Base-by-base conservation (phyloP, 352 stramenopile species). In the Globisporangium iwayamae region DNA sequence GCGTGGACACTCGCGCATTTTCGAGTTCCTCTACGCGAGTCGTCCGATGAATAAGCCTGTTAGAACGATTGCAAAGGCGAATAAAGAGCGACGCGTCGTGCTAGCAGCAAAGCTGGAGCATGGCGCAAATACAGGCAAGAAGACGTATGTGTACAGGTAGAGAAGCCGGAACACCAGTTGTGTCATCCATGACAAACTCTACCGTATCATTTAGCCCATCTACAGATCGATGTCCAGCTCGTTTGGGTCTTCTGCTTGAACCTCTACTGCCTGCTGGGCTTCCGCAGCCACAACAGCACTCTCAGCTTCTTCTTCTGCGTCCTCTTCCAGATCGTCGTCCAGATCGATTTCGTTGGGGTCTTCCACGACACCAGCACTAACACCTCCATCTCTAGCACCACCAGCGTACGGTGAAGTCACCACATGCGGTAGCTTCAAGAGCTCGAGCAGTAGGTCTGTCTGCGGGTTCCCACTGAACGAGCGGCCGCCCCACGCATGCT, bases 391-490 rank as follows among this genome's bases (percentile, higher is more conserved):
- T 16, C 14, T 18, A 4, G 38, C 14, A 3, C 51, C 30, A 32
- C 61, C 52, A 4, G 41, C 51, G 69, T 89, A 98, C n/a, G 96
- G 94, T 20, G 94, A 78, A 13, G 97, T 99, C 9, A 98, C 80
- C 22, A 94, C 83, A 67, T 99, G 97, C n/a, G 83, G 79, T 22
- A 99, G 74, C 65, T 96, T 93, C 38, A 99, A 75, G 51, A 98
- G 71, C 54, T 91, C 74, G 56, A 99, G 69, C 32, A 99, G 76
- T 57, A 87, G 56, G 70, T 99, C 97, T 1, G 96, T 99, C 69
- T 99, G 96, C 7, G 94, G 96, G 65, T 99, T 99, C 2, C 96
- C 96, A 59, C 73, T 64, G 34, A 71, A 54, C 22, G 67, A 36
- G 55, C 55, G 30, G 48, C 47, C 13, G 39, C 65, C 64, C 62